Percentiles rank a stretch among this genome's conserved stretches.
These are phyloP conservation scores for Taxawa tesnikishii DNA, from an alignment of 2,329 filamentous ascomycete genomes.

Conservation along the genomic window DNA sequence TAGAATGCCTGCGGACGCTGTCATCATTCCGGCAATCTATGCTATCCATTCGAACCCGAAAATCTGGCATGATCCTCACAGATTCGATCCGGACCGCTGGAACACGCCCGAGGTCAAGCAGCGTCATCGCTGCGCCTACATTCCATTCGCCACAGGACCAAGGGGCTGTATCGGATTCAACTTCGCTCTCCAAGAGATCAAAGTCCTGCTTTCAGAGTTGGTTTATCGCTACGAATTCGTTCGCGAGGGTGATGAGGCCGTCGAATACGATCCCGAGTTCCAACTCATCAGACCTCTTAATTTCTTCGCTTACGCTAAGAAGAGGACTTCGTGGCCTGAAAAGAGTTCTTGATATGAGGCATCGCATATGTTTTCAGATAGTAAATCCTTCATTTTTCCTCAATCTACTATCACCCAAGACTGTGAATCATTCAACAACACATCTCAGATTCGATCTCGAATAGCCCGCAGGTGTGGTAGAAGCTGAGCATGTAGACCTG, in stretches of 20 bases:
- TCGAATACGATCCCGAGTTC: slow-evolving; percentile 50
- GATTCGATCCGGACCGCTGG: slow-evolving; percentile 51
- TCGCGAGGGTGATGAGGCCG: slow-evolving; percentile 35
- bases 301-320: slow-evolving; percentile 39
- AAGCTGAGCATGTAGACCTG: too few relatives aligned
- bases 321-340: slow-evolving; percentile 36
- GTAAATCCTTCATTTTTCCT: too few relatives aligned
- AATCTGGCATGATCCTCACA: slow-evolving; percentile 45
- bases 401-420: too few relatives aligned
- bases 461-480: too few relatives aligned
- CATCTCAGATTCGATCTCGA: too few relatives aligned
- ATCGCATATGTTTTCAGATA: too few relatives aligned
- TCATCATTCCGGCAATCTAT: slow-evolving; percentile 40
- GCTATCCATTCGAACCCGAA: slow-evolving; percentile 38
- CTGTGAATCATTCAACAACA: too few relatives aligned
- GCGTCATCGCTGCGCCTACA: slow-evolving; percentile 39
- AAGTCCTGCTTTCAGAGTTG: slow-evolving; percentile 46
- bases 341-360: slow-evolving; percentile 13
- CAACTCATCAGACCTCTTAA: slow-evolving; percentile 45
- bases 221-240: slow-evolving; percentile 46
- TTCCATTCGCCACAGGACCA: slow-evolving; percentile 46
- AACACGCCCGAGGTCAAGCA: slow-evolving; percentile 41
- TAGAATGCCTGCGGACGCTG: slow-evolving; percentile 36
- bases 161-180: slow-evolving; percentile 53
- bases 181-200: slow-evolving; percentile 50